A percentile compares a stretch with the other conserved stretches of the same genome.
Evolutionary conservation across 176 grass and related monocot species (phyloP).

Genomic region (Triticum urartu): DNA sequence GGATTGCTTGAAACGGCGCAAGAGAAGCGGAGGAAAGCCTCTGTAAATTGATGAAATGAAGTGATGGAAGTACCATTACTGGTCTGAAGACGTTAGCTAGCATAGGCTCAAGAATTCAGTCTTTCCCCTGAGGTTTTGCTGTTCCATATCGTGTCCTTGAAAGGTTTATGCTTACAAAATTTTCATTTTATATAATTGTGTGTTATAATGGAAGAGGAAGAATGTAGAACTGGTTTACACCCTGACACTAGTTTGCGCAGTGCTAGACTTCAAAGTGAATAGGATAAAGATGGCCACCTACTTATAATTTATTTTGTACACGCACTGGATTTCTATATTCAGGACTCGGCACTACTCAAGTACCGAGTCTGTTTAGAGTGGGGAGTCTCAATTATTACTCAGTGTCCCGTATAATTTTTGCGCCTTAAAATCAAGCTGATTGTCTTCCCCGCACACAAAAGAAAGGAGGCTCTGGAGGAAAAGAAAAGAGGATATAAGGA

Average conservation of each 20-base stretch:
- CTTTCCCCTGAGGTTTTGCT: background rate
- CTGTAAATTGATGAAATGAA: slow-evolving; percentile 16
- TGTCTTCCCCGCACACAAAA: background rate
- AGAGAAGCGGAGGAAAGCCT: background rate
- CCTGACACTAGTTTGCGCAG: background rate
- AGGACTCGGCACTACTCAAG: background rate
- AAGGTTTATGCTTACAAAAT: slow-evolving; percentile 1
- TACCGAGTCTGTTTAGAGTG: background rate
- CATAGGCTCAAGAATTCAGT: background rate
- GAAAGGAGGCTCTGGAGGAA: background rate
- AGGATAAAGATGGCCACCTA: background rate
- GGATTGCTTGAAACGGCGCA: background rate
- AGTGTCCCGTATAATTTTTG: background rate
- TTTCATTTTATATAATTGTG: background rate
- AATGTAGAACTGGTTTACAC: slow-evolving; percentile 5
- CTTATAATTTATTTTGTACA: background rate
- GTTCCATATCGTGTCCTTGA: slow-evolving; percentile 4
- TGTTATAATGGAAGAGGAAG: background rate
- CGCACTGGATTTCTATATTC: background rate
- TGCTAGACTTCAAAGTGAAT: slow-evolving; percentile 4
- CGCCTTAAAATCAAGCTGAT: background rate
- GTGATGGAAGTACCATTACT: slow-evolving; percentile 17
- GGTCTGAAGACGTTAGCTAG: slow-evolving; percentile 3
- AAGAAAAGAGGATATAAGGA: background rate
- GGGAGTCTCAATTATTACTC: background rate